A percentile compares a stretch with the other conserved stretches of the same genome.
These are phyloP conservation scores for Ustilago loliicola DNA, from an alignment of 1,284 basidiomycete genomes.

Conservation along the genomic window DNA sequence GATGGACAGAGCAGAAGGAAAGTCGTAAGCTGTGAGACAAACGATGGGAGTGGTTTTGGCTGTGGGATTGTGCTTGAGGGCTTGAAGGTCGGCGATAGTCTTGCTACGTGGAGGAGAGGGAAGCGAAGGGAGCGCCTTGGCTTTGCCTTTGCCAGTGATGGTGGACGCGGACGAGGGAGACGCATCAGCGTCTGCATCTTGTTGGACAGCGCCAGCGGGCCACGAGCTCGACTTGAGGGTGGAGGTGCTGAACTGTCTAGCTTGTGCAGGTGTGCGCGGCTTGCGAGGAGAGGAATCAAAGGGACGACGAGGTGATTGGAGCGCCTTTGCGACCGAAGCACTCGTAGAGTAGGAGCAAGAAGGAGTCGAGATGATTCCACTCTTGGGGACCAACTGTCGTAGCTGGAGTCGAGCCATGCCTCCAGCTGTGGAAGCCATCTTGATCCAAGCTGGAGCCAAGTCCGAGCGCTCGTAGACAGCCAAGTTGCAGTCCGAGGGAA, in stretches of 20 bases:
- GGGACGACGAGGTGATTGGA: neutral
- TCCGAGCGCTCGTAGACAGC: neutral
- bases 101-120: slow-evolving; percentile 48
- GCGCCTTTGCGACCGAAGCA: neutral
- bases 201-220: slow-evolving; percentile 31
- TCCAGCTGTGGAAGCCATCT: slow-evolving; percentile 37
- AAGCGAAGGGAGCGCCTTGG: slow-evolving; percentile 19
- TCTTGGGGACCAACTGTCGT: slow-evolving; percentile 16
- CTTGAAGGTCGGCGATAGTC: slow-evolving; percentile 52
- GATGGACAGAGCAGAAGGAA: slow-evolving; percentile 64
- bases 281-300: neutral
- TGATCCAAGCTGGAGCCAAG: neutral
- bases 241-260: slow-evolving; percentile 22
- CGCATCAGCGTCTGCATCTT: slow-evolving; percentile 1
- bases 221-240: slow-evolving; percentile 32
- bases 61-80: slow-evolving; percentile 25
- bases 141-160: slow-evolving; percentile 28
- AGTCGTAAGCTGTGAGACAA: slow-evolving; percentile 67
- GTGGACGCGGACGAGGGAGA: neutral
- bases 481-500: neutral
- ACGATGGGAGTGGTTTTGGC: slow-evolving; percentile 26
- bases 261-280: neutral
- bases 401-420: slow-evolving; percentile 37
- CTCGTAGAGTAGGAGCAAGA: slow-evolving; percentile 30
- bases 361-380: slow-evolving; percentile 17